Percentiles rank a stretch among this genome's conserved stretches.
phyloP scores from a whole-genome alignment of 2,329 filamentous ascomycete species.

The Beauveria sp. region DNA sequence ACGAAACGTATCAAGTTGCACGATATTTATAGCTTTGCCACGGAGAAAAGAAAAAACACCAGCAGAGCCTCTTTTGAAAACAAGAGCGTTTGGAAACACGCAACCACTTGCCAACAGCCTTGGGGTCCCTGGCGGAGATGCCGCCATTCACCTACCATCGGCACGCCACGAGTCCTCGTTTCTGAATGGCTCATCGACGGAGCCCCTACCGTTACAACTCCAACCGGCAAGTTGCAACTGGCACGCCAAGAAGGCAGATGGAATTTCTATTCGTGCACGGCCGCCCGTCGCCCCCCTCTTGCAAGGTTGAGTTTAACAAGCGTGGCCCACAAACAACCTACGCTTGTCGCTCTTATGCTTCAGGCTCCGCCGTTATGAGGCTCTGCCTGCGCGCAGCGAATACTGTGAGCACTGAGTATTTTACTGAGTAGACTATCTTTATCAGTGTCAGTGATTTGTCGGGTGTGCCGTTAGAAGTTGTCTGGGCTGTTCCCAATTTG shows the following conservation, averaged over 20 bases:
- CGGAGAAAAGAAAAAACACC: background rate
- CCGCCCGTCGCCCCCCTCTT: background rate
- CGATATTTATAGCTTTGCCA: background rate
- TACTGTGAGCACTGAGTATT: no score
- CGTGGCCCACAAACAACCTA: background rate
- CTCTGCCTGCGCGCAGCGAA: background rate
- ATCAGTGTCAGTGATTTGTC: background rate
- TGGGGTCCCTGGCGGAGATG: no score
- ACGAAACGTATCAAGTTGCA: slow-evolving; percentile 8
- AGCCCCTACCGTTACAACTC: background rate
- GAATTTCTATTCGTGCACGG: background rate
- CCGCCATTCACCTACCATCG: background rate
- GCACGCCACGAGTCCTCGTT: background rate
- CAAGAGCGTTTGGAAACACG: background rate
- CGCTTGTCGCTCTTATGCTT: background rate
- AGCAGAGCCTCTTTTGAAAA: background rate
- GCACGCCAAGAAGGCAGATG: background rate
- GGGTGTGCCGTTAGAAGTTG: background rate
- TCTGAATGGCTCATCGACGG: background rate
- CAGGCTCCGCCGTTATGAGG: background rate
- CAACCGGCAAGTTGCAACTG: background rate
- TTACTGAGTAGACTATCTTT: background rate
- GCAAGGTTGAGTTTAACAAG: background rate
- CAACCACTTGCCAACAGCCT: background rate
- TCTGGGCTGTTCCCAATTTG: background rate